Evolutionary conservation across 139 green algal genomes (phyloP).

Genomic region (Chlamydomonas sp.): DNA sequence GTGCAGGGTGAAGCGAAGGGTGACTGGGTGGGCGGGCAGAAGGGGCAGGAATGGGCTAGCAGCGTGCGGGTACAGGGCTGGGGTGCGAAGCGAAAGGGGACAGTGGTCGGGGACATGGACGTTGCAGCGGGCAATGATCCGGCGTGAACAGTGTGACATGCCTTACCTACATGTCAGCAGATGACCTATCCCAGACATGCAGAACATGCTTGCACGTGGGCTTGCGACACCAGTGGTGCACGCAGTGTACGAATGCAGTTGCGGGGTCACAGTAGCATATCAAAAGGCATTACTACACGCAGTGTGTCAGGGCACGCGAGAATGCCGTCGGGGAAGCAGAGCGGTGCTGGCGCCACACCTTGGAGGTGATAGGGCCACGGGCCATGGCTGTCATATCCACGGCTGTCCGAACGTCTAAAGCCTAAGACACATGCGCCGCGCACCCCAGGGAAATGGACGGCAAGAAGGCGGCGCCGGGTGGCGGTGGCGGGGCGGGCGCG

Average conservation of each 20-base stretch:
- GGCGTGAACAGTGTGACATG: too few relatives aligned
- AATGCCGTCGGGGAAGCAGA: neutral
- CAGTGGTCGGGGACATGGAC: neutral
- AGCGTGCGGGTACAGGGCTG: neutral
- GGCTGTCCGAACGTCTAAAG: neutral
- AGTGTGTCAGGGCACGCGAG: neutral
- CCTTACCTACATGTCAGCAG: too few relatives aligned
- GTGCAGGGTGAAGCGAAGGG: neutral
- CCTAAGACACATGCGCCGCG: neutral
- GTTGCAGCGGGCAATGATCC: too few relatives aligned
- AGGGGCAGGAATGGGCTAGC: neutral
- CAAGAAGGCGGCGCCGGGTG: neutral
- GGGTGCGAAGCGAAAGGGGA: neutral
- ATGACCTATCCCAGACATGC: too few relatives aligned
- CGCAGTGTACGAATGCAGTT: too few relatives aligned
- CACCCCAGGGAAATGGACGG: slow-evolving; percentile 22
- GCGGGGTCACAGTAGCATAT: neutral
- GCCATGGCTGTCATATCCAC: neutral
- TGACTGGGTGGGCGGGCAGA: slow-evolving; percentile 42
- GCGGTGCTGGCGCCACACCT: too few relatives aligned
- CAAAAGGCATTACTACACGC: neutral
- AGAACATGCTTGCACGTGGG: too few relatives aligned
- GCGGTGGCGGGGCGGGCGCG: neutral
- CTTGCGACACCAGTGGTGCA: too few relatives aligned
- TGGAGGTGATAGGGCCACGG: too few relatives aligned